Evolutionary conservation across 495 filamentous ascomycete species (phyloP), one percentile per base, ranked within the genome.

Genomic region (Jackrogersella minutella): DNA sequence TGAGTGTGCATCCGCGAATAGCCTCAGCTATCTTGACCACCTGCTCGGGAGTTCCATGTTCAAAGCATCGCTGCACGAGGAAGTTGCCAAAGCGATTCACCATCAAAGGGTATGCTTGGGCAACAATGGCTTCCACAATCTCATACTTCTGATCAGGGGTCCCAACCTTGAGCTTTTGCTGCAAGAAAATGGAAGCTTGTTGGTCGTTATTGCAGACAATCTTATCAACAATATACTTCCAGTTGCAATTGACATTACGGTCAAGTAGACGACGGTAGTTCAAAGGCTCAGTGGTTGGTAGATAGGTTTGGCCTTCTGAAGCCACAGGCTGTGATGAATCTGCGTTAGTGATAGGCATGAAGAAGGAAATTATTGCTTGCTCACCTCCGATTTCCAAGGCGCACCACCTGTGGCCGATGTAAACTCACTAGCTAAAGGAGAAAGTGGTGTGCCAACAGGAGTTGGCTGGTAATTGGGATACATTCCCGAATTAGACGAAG

Each of bases 191-290:
- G 0, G 96, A 98, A 13, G 95, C 96, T 77, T 99, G 95, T 74
- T 99, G 95, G 71, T 99, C 95, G 74, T 98, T 98, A 79, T 92
- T 97, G 88, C 93, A 96, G 52, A 98, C 93, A 73, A 99, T 99
- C 82, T 98, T 99, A 78, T 98, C 96, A 34, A 99, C 94, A 66
- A 99, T 98, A 72, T 97, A 97, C 78, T 93, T 97, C 95, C 96
- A 99, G 78, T 98, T 95, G 82, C 93, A 97, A 58, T 90, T 96
- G 70, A 97, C 91, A 69, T 93, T 97, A 68, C 95, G 94, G 73
- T 99, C 95, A 33, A 98, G 88, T 7, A 99, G 85, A 47, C 93
- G 92, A 50, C 96, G 91, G 64, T 99, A 99, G 74, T 99, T 99
- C 41, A 97, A 83, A n/a, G 95, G 96, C 75, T 98, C 96, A 17